Percentiles rank a stretch among this genome's conserved stretches.
Conservation (phyloP, 768 basidiomycete genomes). For the Royoungia palumana region DNA sequence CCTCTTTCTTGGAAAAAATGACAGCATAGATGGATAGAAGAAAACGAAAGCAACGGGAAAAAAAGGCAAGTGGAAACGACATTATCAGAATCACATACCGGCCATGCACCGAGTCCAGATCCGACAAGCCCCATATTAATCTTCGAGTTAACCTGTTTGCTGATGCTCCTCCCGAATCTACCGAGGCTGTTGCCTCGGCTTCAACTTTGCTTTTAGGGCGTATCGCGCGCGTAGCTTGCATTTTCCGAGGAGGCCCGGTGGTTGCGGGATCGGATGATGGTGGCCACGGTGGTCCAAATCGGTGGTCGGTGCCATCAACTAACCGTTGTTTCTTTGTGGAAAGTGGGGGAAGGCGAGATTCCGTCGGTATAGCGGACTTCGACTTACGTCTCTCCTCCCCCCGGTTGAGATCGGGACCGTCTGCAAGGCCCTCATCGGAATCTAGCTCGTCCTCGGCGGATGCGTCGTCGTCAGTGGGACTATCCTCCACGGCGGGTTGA, state of each 20-base stretch:
- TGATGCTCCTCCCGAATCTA: constrained; percentile 14
- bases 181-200: constrained; percentile 14
- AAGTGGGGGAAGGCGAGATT: constrained; percentile 14
- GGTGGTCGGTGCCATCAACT: constrained; percentile 16
- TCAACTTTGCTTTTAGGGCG: constrained; percentile 29
- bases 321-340: constrained; percentile 25
- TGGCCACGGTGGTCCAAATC: constrained; percentile 20
- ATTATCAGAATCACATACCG: constrained; percentile 43
- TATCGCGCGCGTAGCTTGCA: constrained; percentile 22
- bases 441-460: constrained; percentile 36
- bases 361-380: constrained; percentile 21
- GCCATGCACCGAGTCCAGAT: constrained; percentile 57
- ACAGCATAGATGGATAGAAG: no score
- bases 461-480: constrained; percentile 28
- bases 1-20: neutral
- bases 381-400: constrained; percentile 25
- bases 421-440: constrained; percentile 32
- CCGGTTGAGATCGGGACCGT: constrained; percentile 19
- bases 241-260: constrained; percentile 18
- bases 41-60: neutral
- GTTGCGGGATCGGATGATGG: constrained; percentile 16
- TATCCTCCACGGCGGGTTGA: constrained; percentile 26
- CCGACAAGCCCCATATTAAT: constrained; percentile 41
- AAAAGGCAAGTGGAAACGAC: neutral
- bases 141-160: constrained; percentile 25